These are phyloP conservation scores for Pyricularia sp. DNA, from an alignment of 2,329 filamentous ascomycete genomes.

Conservation along the genomic window DNA sequence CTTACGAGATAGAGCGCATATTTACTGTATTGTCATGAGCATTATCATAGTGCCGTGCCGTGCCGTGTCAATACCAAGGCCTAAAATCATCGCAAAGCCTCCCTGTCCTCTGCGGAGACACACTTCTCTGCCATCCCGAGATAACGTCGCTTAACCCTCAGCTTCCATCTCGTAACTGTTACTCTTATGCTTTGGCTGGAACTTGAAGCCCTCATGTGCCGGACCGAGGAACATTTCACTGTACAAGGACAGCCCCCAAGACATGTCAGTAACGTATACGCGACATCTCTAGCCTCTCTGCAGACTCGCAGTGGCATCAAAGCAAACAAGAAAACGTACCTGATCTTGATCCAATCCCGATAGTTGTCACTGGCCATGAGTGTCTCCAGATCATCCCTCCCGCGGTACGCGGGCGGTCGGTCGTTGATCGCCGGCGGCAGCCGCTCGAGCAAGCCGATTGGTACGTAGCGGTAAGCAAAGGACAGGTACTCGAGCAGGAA, in stretches of 20 bases:
- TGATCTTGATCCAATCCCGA: conserved; percentile 98
- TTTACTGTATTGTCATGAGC: no score
- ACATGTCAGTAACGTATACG: not conserved
- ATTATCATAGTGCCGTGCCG: no score
- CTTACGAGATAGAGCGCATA: no score
- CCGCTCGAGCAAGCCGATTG: conserved; percentile 78
- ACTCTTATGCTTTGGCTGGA: conserved; percentile 96
- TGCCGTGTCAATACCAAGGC: no score
- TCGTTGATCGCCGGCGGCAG: conserved; percentile 86
- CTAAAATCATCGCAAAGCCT: no score
- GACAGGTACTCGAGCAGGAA: conserved; percentile 95
- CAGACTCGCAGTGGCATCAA: not conserved
- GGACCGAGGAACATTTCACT: conserved; percentile 98
- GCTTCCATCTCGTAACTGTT: conserved; percentile 74
- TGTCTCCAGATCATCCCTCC: conserved; percentile 88
- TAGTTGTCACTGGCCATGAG: conserved; percentile 84
- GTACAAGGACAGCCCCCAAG: conserved; percentile 5
- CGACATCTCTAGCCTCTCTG: not conserved
- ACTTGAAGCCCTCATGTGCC: conserved; percentile 81
- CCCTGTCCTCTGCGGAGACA: no score
- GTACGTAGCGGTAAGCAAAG: conserved; percentile 87
- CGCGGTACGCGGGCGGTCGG: conserved; percentile 72
- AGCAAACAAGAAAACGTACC: conserved; percentile 37
- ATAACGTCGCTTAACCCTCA: not conserved
- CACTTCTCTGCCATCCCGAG: no score